A percentile compares a stretch with the other conserved stretches of the same genome.
These are phyloP conservation scores for Cladophialophora bantiana DNA, from an alignment of 2,329 filamentous ascomycete genomes.

Conservation along the genomic window DNA sequence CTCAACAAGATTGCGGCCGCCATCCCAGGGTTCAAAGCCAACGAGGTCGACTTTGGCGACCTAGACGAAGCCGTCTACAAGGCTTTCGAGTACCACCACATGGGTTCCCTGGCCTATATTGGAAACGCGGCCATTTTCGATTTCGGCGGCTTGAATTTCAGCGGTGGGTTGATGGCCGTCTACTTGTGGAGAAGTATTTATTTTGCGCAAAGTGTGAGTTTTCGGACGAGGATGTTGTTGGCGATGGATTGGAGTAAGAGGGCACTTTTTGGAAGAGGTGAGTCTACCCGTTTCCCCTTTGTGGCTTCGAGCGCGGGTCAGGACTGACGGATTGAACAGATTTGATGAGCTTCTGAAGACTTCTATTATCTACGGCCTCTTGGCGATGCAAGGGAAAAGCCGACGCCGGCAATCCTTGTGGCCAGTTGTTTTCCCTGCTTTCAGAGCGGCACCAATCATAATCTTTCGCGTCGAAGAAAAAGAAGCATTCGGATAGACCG, in stretches of 20 bases:
- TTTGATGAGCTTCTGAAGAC: conserved; percentile 36
- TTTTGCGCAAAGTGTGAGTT: conserved; percentile 95
- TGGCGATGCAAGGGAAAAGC: not conserved
- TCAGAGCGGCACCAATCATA: not conserved
- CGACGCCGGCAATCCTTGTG: not conserved
- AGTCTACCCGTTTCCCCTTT: conserved; percentile 45
- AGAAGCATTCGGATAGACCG: not conserved
- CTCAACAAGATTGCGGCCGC: conserved; percentile 88
- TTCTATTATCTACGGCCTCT: not conserved
- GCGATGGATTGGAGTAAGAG: conserved; percentile 99
- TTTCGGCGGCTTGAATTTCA: conserved; percentile 79
- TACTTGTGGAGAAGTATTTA: conserved; percentile 97
- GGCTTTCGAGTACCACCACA: conserved; percentile 90
- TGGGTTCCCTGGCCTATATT: conserved; percentile 91
- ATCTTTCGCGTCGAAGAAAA: not conserved
- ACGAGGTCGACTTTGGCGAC: conserved; percentile 86
- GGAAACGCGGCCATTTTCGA: conserved; percentile 98
- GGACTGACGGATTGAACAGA: conserved; percentile 26
- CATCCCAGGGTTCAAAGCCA: conserved; percentile 75
- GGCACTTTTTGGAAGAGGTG: conserved; percentile 92
- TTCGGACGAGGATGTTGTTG: conserved; percentile 84
- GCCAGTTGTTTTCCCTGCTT: not conserved
- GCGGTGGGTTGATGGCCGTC: conserved; percentile 87
- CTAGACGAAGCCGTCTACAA: conserved; percentile 91
- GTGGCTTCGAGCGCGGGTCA: not conserved